phyloP scores from a whole-genome alignment of 108 stramenopile species.

The Pseudonitzschia pungens region DNA sequence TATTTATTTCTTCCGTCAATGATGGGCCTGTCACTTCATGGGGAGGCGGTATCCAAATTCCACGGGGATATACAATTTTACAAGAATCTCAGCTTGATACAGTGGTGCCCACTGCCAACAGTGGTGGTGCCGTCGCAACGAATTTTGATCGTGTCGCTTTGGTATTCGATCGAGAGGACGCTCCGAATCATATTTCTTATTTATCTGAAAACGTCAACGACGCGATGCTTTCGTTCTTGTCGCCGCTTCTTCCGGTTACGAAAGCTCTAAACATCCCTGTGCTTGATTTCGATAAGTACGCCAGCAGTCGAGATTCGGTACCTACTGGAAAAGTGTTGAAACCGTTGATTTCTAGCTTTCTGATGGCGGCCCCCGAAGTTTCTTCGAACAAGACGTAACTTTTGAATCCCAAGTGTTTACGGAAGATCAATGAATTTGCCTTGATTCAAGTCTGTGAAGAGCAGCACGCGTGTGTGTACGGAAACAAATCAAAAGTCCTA shows the following conservation, averaged over 20 bases:
- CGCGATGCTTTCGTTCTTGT: constrained; percentile 73
- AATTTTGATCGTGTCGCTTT: constrained; percentile 42
- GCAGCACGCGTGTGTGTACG: no score
- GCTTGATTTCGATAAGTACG: constrained; percentile 77
- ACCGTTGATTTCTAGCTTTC: constrained; percentile 53
- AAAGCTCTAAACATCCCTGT: constrained; percentile 60
- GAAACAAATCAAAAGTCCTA: no score
- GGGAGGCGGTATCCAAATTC: constrained; percentile 17
- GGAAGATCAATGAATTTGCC: no score
- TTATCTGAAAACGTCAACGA: constrained; percentile 63
- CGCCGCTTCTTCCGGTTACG: constrained; percentile 73
- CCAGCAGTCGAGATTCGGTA: constrained; percentile 45
- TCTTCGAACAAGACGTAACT: neutral
- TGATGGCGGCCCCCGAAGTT: constrained; percentile 17
- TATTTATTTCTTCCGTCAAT: constrained; percentile 58
- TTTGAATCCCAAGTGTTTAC: no score
- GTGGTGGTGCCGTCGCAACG: no score
- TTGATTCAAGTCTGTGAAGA: no score
- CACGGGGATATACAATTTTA: constrained; percentile 20
- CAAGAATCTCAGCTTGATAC: constrained; percentile 30
- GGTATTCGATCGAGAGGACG: constrained; percentile 58
- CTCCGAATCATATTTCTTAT: constrained; percentile 81
- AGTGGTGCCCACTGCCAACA: neutral
- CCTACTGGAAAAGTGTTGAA: constrained; percentile 50
- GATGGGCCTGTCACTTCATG: constrained; percentile 53